Evolutionary conservation across 495 filamentous ascomycete genomes (phyloP).

Genomic region (Penicillium dipodomyicola): DNA sequence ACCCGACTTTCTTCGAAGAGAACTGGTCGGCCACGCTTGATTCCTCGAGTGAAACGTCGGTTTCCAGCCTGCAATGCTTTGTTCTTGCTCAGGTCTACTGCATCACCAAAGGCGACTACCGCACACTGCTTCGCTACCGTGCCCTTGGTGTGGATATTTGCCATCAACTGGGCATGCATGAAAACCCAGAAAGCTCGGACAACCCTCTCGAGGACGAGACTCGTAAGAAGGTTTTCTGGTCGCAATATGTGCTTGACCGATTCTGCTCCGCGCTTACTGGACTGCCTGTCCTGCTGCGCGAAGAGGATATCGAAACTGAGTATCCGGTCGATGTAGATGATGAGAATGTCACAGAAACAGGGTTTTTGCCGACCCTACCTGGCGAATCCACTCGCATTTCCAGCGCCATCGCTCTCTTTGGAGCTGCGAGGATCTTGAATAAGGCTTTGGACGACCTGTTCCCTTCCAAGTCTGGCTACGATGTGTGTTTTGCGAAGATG

Average conservation of each 20-base stretch:
- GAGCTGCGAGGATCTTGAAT: slow-evolving; percentile 71
- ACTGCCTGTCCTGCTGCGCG: slow-evolving; percentile 76
- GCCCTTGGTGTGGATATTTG: slow-evolving; percentile 79
- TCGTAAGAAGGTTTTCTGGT: slow-evolving; percentile 98
- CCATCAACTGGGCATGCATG: slow-evolving; percentile 81
- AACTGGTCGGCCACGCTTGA: slow-evolving; percentile 83
- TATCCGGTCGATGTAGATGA: slow-evolving; percentile 93
- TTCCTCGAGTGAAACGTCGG: slow-evolving; percentile 70
- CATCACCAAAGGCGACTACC: slow-evolving; percentile 81
- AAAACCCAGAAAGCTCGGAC: slow-evolving; percentile 79
- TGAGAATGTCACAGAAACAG: slow-evolving; percentile 91
- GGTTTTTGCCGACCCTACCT: slow-evolving; percentile 84
- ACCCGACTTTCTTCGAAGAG: slow-evolving; percentile 62
- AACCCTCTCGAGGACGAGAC: slow-evolving; percentile 80
- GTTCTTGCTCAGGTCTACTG: slow-evolving; percentile 87
- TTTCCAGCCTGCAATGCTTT: slow-evolving; percentile 82
- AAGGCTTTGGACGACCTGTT: slow-evolving; percentile 81
- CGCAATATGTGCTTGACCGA: slow-evolving; percentile 88
- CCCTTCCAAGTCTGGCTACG: slow-evolving; percentile 70
- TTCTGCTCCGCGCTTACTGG: slow-evolving; percentile 80
- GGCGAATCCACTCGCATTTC: slow-evolving; percentile 91
- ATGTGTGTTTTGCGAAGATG: slow-evolving; percentile 75
- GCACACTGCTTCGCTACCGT: slow-evolving; percentile 82
- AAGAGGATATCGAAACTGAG: slow-evolving; percentile 79
- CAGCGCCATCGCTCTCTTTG: slow-evolving; percentile 84